Evolutionary conservation across 129 eudicot genomes (phyloP).

Genomic region (Kitagawia praeruptora): DNA sequence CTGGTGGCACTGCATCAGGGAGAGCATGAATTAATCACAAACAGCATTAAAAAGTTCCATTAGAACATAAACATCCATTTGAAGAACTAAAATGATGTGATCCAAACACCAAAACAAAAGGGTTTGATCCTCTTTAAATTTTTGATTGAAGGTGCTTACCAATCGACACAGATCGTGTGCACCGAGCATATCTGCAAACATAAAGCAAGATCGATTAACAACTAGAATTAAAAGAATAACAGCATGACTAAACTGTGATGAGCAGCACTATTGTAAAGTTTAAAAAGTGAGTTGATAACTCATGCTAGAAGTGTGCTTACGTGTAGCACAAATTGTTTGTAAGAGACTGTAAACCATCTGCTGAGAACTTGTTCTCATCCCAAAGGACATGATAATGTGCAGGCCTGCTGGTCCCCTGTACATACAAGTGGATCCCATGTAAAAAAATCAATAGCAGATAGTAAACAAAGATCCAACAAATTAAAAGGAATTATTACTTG

Average conservation of each 20-base stretch:
- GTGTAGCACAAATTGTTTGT: constrained; percentile 87
- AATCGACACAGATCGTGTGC: constrained; percentile 92
- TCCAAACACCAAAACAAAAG: background rate
- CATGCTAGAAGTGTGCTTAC: constrained; percentile 29
- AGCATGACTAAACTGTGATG: background rate
- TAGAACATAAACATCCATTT: background rate
- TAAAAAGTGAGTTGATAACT: background rate
- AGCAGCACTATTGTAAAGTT: background rate
- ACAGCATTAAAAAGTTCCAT: background rate
- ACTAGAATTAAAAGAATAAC: background rate
- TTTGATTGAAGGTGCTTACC: constrained; percentile 30
- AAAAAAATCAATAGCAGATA: background rate
- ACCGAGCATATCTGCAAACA: constrained; percentile 72
- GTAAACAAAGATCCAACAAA: background rate
- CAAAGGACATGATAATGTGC: constrained; percentile 93
- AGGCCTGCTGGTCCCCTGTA: constrained; percentile 89
- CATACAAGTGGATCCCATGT: constrained; percentile 2
- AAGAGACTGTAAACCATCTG: constrained; percentile 72
- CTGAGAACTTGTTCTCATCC: constrained; percentile 85
- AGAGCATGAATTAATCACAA: background rate
- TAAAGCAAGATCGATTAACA: background rate
- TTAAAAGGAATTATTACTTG: constrained; percentile 33
- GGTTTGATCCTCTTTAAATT: background rate
- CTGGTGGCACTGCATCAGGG: constrained; percentile 74
- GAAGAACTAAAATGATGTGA: background rate